Evolutionary conservation across 2,329 filamentous ascomycete species (phyloP).

Genomic region (Aspergillus sp.): DNA sequence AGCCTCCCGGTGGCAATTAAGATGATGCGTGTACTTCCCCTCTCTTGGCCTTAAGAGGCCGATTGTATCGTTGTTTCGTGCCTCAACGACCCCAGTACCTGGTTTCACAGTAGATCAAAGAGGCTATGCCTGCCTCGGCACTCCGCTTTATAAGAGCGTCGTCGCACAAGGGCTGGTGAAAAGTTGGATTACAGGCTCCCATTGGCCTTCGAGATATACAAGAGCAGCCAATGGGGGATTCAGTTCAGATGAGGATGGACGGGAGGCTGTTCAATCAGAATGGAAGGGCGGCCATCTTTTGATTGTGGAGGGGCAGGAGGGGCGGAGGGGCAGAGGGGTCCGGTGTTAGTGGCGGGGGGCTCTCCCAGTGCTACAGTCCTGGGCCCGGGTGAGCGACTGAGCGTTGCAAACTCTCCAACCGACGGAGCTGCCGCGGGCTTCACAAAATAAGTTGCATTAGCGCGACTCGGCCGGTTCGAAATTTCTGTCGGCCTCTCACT

Average conservation of each 20-base stretch:
- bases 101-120: not conserved
- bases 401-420: constrained; percentile 7
- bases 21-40: not conserved
- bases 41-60: not conserved
- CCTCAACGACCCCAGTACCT: not conserved
- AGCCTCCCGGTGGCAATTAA: not conserved
- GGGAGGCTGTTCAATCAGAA: constrained; percentile 1
- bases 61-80: not conserved
- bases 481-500: not conserved
- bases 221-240: not conserved
- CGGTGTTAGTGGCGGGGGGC: constrained; percentile 21
- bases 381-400: constrained; percentile 24
- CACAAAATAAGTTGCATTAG: constrained; percentile 40
- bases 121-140: not conserved
- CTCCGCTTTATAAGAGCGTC: not conserved
- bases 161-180: not conserved
- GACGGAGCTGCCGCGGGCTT: constrained; percentile 14
- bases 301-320: constrained; percentile 3
- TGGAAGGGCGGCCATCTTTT: not conserved
- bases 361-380: constrained; percentile 38
- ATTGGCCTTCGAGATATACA: not conserved
- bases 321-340: constrained; percentile 15
- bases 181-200: not conserved
- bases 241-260: not conserved
- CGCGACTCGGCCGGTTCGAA: constrained; percentile 26